A percentile compares a stretch with the other conserved stretches of the same genome.
These are phyloP conservation scores for Diaporthe capsici DNA, from an alignment of 2,329 filamentous ascomycete species.

Conservation along the genomic window DNA sequence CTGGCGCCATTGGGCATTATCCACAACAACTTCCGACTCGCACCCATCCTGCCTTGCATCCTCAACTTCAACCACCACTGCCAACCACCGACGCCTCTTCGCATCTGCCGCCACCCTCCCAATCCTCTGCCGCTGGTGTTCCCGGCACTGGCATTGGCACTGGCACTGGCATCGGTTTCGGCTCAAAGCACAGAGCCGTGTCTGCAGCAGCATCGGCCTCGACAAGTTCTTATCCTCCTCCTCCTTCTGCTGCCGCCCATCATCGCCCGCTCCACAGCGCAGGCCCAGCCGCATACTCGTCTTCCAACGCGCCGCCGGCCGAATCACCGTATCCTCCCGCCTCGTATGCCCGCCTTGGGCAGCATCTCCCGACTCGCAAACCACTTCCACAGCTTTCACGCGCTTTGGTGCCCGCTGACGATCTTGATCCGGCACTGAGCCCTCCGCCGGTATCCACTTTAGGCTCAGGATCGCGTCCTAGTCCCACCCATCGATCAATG, in stretches of 20 bases:
- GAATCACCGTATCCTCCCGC: neutral
- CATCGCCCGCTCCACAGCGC: neutral
- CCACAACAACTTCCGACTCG: constrained; percentile 29
- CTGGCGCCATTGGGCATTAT: constrained; percentile 31
- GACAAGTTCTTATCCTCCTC: constrained; percentile 20
- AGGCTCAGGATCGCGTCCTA: constrained; percentile 25
- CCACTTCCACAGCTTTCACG: constrained; percentile 26
- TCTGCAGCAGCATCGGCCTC: constrained; percentile 34
- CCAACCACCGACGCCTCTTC: constrained; percentile 39
- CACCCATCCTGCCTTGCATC: constrained; percentile 28
- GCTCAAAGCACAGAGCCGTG: constrained; percentile 24
- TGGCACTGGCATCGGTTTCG: constrained; percentile 29
- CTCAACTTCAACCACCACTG: constrained; percentile 32
- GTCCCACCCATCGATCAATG: constrained; percentile 30
- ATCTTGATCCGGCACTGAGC: constrained; percentile 25
- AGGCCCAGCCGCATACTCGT: constrained; percentile 19
- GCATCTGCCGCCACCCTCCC: constrained; percentile 41
- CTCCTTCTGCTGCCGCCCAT: neutral
- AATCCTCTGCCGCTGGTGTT: constrained; percentile 38
- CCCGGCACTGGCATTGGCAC: constrained; percentile 39
- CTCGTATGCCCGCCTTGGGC: constrained; percentile 13
- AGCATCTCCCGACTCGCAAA: constrained; percentile 6
- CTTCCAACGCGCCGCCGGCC: constrained; percentile 3
- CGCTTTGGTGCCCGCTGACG: constrained; percentile 23
- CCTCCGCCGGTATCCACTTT: neutral